These are phyloP conservation scores for Alternaria sp. DNA, from an alignment of 2,329 filamentous ascomycete species.

Conservation along the genomic window DNA sequence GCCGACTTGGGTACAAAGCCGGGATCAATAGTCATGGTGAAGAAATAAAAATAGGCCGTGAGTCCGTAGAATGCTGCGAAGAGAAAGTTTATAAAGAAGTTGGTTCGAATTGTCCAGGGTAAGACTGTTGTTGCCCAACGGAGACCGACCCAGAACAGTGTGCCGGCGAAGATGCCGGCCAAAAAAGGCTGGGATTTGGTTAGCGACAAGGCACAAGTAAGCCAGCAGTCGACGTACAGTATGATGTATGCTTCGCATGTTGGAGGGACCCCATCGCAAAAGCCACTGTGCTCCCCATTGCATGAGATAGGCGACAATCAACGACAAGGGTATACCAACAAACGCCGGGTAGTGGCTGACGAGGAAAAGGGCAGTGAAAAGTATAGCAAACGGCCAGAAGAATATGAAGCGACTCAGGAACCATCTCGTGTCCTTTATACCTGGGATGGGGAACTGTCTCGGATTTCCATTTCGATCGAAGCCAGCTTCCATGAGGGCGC, in stretches of 20 bases:
- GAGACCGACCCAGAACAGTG: conserved; percentile 80
- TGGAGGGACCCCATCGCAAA: conserved; percentile 81
- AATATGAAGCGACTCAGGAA: conserved; percentile 91
- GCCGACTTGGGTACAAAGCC: conserved; percentile 92
- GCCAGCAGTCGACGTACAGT: conserved; percentile 67
- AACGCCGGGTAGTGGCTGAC: conserved; percentile 78
- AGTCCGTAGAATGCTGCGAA: conserved; percentile 73
- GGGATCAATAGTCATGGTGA: conserved; percentile 87
- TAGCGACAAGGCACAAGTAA: conserved; percentile 14
- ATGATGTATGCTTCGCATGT: conserved; percentile 90
- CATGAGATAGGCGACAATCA: conserved; percentile 72
- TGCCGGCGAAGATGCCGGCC: conserved; percentile 89
- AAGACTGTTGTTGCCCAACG: conserved; percentile 80
- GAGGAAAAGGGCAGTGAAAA: conserved; percentile 76
- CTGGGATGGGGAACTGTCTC: conserved; percentile 76
- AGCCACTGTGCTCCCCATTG: conserved; percentile 82
- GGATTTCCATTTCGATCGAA: conserved; percentile 82
- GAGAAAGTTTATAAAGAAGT: conserved; percentile 79
- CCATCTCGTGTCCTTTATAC: conserved; percentile 78
- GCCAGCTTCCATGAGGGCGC: conserved; percentile 83
- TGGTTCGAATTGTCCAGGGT: conserved; percentile 70
- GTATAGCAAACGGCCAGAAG: conserved; percentile 81
- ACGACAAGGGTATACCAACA: conserved; percentile 75
- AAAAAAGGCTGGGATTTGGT: conserved; percentile 76
- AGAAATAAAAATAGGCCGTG: conserved; percentile 85